Conservation (phyloP, 2,329 filamentous ascomycete species). For the Alternaria solani region DNA sequence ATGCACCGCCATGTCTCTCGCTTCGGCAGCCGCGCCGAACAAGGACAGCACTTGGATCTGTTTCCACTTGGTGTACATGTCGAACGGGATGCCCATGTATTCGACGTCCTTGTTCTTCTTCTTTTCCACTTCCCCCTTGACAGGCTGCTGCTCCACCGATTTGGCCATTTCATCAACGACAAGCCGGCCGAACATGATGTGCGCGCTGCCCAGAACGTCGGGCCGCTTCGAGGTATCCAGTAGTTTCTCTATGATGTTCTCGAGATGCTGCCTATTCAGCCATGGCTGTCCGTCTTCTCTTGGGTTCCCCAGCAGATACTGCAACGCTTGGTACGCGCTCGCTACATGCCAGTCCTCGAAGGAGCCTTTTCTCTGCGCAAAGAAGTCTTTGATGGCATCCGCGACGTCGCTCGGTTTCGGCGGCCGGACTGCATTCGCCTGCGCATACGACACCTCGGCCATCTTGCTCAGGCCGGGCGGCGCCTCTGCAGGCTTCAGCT, state of each 20-base stretch:
- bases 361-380: constrained; percentile 31
- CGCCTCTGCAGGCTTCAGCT: constrained; percentile 67
- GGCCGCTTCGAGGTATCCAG: constrained; percentile 37
- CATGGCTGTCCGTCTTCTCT: constrained; percentile 39
- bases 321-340: constrained; percentile 66
- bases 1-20: constrained; percentile 31
- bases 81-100: constrained; percentile 5
- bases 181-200: constrained; percentile 52
- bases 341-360: constrained; percentile 57
- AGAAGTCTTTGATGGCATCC: constrained; percentile 57
- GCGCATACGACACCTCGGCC: constrained; percentile 70
- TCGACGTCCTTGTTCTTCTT: constrained; percentile 4
- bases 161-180: constrained; percentile 40
- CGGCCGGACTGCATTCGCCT: constrained; percentile 69
- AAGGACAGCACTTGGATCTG: constrained; percentile 29
- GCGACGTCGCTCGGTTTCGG: constrained; percentile 70
- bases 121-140: neutral
- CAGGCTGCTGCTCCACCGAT: constrained; percentile 8
- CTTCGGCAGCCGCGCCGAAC: constrained; percentile 38
- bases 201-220: constrained; percentile 49
- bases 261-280: constrained; percentile 35
- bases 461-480: constrained; percentile 77
- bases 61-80: constrained; percentile 16
- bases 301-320: constrained; percentile 61
- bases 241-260: constrained; percentile 22